A percentile compares a stretch with the other conserved stretches of the same genome.
Conservation (phyloP, 345 rosid genomes). For the Ricinus communis region DNA sequence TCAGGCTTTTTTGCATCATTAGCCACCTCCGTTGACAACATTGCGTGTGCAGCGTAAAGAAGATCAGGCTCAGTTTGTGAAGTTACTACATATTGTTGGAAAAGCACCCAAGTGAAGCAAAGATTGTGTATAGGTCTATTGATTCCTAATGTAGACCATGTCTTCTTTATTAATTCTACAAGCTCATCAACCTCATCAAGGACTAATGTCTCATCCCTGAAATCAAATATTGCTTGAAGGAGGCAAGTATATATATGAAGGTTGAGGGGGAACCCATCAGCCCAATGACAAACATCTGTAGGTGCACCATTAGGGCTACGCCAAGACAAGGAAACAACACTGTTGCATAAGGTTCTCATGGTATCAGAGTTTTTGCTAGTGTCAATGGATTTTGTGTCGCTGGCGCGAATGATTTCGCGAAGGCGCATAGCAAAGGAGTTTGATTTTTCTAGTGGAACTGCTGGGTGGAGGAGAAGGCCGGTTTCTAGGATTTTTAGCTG, state of each 20-base stretch:
- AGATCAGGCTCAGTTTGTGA: constrained; percentile 71
- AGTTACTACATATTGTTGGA: constrained; percentile 71
- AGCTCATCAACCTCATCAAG: constrained; percentile 93
- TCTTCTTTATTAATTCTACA: constrained; percentile 80
- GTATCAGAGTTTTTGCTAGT: constrained; percentile 68
- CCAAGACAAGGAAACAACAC: constrained; percentile 73
- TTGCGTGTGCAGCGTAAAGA: constrained; percentile 63
- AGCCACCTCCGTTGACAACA: constrained; percentile 70
- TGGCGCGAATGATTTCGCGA: constrained; percentile 52
- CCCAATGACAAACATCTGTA: constrained; percentile 88
- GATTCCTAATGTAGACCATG: constrained; percentile 87
- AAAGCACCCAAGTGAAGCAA: constrained; percentile 87
- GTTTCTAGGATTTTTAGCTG: constrained; percentile 76
- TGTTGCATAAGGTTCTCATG: constrained; percentile 62
- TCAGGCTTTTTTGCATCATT: constrained; percentile 71
- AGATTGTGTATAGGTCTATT: constrained; percentile 61
- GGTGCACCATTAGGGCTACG: constrained; percentile 58
- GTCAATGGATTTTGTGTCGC: constrained; percentile 54
- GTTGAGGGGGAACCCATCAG: constrained; percentile 87
- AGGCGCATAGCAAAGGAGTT: constrained; percentile 53
- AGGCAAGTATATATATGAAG: constrained; percentile 60
- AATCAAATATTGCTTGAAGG: constrained; percentile 69
- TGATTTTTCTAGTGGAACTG: constrained; percentile 63
- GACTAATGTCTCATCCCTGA: constrained; percentile 73
- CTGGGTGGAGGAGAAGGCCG: constrained; percentile 74